Conservation (phyloP, 306 rosid genomes). For the Trifolium pratense region DNA sequence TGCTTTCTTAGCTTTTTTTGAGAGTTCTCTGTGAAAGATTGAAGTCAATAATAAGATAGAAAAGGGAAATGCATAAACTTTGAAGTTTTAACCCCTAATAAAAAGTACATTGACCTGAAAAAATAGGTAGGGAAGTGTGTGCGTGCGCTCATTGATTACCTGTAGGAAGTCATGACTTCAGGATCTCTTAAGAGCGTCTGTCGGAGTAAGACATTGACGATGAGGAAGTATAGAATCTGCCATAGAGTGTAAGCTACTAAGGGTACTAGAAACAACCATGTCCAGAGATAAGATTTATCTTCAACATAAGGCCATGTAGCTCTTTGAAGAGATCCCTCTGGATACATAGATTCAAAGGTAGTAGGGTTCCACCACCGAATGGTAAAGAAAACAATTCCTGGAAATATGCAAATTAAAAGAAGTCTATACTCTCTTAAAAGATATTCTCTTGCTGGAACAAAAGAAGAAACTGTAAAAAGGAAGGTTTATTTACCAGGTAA, state of each 20-base stretch:
- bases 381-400: constrained; percentile 89
- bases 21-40: constrained; percentile 66
- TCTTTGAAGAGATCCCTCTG: constrained; percentile 62
- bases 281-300: constrained; percentile 72
- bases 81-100: too few species aligned
- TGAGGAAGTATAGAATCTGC: constrained; percentile 82
- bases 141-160: too few species aligned
- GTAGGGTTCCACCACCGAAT: constrained; percentile 89
- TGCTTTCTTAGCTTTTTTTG: constrained; percentile 84
- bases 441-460: constrained; percentile 9
- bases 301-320: constrained; percentile 86
- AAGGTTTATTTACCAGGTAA: constrained; percentile 69
- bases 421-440: too few species aligned
- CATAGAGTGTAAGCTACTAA: constrained; percentile 77
- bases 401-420: neutral
- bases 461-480: constrained; percentile 9
- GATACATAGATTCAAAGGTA: constrained; percentile 79
- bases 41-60: neutral
- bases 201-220: constrained; percentile 80
- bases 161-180: constrained; percentile 93
- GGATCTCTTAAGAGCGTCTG: constrained; percentile 85
- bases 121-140: too few species aligned
- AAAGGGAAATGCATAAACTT: neutral
- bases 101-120: too few species aligned
- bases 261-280: constrained; percentile 84